phyloP scores from a whole-genome alignment of 2,329 filamentous ascomycete species.

The Penicillium sp. region DNA sequence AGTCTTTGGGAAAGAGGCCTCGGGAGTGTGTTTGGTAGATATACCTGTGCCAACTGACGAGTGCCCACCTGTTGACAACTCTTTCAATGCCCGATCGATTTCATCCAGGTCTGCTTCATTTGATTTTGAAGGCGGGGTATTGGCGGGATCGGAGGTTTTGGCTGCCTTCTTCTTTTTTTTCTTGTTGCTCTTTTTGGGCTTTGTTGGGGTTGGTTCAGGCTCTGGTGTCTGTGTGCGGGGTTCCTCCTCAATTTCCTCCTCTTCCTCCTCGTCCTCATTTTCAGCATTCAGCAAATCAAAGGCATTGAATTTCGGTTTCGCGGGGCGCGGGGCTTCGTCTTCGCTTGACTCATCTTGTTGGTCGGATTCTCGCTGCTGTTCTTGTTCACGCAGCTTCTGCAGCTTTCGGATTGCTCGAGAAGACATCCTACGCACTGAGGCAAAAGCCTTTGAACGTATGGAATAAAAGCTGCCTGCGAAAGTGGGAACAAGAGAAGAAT shows the following conservation, averaged over 20 bases:
- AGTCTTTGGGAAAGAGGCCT: slow-evolving; percentile 36
- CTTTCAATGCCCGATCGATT: slow-evolving; percentile 64
- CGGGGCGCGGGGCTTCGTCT: slow-evolving; percentile 37
- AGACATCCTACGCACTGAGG: slow-evolving; percentile 52
- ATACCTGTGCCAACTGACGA: slow-evolving; percentile 18
- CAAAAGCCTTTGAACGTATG: background rate
- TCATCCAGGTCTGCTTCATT: slow-evolving; percentile 55
- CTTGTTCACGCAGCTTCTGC: slow-evolving; percentile 61
- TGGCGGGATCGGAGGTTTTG: slow-evolving; percentile 27
- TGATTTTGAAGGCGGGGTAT: slow-evolving; percentile 19
- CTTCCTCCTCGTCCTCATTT: slow-evolving; percentile 43
- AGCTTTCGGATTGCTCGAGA: slow-evolving; percentile 65
- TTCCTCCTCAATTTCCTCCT: slow-evolving; percentile 29
- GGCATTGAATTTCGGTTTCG: slow-evolving; percentile 50
- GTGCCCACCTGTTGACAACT: slow-evolving; percentile 52
- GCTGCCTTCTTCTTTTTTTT: slow-evolving; percentile 57
- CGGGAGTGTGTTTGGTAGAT: slow-evolving; percentile 35
- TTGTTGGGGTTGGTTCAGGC: slow-evolving; percentile 20
- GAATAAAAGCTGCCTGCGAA: background rate
- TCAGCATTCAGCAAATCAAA: slow-evolving; percentile 55
- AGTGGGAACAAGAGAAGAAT: background rate
- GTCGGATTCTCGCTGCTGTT: slow-evolving; percentile 47
- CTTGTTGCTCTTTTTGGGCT: slow-evolving; percentile 54
- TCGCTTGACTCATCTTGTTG: slow-evolving; percentile 45
- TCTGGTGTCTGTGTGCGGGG: slow-evolving; percentile 25